Evolutionary conservation across 163 green algal species (phyloP), one percentile per base, ranked within the genome.

Genomic region (Volvox carteri): DNA sequence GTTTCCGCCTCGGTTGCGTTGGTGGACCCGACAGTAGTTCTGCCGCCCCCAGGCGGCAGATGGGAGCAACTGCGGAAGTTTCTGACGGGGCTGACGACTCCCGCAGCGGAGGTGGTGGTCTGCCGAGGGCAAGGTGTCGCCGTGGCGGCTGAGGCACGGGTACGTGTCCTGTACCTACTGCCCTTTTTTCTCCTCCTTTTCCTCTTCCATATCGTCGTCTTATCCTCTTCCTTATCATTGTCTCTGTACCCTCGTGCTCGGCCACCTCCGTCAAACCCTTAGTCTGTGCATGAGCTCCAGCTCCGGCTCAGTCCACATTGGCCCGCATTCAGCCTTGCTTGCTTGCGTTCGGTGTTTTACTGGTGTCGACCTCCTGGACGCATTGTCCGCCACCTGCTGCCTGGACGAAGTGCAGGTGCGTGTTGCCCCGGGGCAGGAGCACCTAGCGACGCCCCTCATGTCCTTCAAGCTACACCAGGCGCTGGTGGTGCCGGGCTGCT

Each of bases 401-500:
- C 8, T 65, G 8, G 19, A 19, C 7, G 5, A 7, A 30, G 54
- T 11, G 54, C 39, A 46, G 56, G 7, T 41, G 39, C 58, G 23
- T 0, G 30, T 81, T 14, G 0, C 50, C 48, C 48, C 75, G 0
- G 75, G 75, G 30, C 75, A 67, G 50, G 75, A 84, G 48, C 75
- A 84, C 75, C 75, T 84, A 50, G 75, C 50, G 30, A 35, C 33
- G 33, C 46, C 75, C n/a, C 48, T 30, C 9, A 56, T 74, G 77
- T 33, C 46, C 9, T 67, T 80, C 65, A 78, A 67, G 65, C 81
- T 87, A 46, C 35, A 67, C 19, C 81, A 87, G 44, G 46, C 65
- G 46, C 81, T 87, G 33, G 81, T 87, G 65, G 21, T 79, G 30
- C 81, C 48, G 2, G 81, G 81, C 44, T 80, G 81, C 81, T 35